These are phyloP conservation scores for Opeltia flavorubescens DNA, from an alignment of 495 filamentous ascomycete species.

Conservation along the genomic window DNA sequence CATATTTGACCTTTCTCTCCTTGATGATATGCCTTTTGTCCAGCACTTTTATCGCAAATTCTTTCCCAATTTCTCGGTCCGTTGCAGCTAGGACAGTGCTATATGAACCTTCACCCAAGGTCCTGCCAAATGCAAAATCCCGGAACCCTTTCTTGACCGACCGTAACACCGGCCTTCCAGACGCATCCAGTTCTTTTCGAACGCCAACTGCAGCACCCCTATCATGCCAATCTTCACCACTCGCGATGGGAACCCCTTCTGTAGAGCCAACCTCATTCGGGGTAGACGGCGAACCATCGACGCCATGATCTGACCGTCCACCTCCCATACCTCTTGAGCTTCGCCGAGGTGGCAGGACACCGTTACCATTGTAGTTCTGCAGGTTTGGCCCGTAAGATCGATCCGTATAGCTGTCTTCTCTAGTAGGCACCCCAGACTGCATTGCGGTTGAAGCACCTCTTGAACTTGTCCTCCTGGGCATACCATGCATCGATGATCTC, in stretches of 20 bases:
- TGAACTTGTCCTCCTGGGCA: constrained; percentile 42
- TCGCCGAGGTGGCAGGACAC: constrained; percentile 47
- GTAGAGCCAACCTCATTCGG: too few species aligned
- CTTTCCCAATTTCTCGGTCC: constrained; percentile 85
- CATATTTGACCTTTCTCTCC: constrained; percentile 99
- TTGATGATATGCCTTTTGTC: constrained; percentile 99
- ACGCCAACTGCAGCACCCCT: constrained; percentile 71
- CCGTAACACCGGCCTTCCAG: constrained; percentile 66
- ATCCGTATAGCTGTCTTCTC: constrained; percentile 59
- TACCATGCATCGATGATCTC: constrained; percentile 43
- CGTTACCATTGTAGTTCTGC: constrained; percentile 27
- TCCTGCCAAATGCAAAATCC: constrained; percentile 88
- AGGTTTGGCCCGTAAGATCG: constrained; percentile 49
- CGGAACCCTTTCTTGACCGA: constrained; percentile 92
- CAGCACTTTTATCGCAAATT: constrained; percentile 96
- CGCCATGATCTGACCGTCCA: constrained; percentile 26
- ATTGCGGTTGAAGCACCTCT: constrained; percentile 45
- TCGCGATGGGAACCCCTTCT: constrained; percentile 51
- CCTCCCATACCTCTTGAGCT: constrained; percentile 49
- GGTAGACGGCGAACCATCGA: too few species aligned
- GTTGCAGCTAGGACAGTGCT: constrained; percentile 92
- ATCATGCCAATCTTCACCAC: constrained; percentile 92
- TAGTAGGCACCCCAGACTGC: constrained; percentile 47
- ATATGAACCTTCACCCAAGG: constrained; percentile 94
- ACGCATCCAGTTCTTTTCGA: constrained; percentile 65